Conservation (phyloP, 768 basidiomycete species). For the Rhodotorula paludigena region DNA sequence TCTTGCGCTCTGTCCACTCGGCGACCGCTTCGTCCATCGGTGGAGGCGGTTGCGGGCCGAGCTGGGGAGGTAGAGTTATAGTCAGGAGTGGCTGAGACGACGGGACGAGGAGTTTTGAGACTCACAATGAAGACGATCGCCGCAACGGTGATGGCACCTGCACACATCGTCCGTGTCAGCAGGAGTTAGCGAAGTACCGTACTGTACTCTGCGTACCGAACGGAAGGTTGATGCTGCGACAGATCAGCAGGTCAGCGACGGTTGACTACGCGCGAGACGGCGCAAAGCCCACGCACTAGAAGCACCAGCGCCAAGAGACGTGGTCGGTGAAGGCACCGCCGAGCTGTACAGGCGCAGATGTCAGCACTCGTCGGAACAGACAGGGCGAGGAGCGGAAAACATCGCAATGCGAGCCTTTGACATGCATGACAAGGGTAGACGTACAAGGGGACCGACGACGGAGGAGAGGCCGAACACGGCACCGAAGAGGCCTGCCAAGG, state of each 20-base stretch:
- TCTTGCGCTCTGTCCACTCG: slow-evolving; percentile 24
- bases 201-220: too few species aligned
- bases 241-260: neutral
- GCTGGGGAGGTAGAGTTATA: neutral
- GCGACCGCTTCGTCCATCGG: slow-evolving; percentile 14
- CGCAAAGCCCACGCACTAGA: neutral
- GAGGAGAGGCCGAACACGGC: slow-evolving; percentile 38
- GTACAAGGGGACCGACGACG: slow-evolving; percentile 34
- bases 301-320: slow-evolving; percentile 65
- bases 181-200: too few species aligned
- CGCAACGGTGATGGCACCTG: slow-evolving; percentile 25
- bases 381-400: neutral
- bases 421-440: too few species aligned
- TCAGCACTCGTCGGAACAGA: too few species aligned
- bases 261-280: neutral
- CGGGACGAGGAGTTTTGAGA: too few species aligned
- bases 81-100: too few species aligned
- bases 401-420: too few species aligned
- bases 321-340: slow-evolving; percentile 52
- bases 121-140: slow-evolving; percentile 25
- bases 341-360: neutral
- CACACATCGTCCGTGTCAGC: slow-evolving; percentile 10
- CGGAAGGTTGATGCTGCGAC: neutral
- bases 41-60: slow-evolving; percentile 22
- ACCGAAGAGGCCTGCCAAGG: neutral